Base-by-base conservation (phyloP, 768 basidiomycete species). In the Auricularia sp. region DNA sequence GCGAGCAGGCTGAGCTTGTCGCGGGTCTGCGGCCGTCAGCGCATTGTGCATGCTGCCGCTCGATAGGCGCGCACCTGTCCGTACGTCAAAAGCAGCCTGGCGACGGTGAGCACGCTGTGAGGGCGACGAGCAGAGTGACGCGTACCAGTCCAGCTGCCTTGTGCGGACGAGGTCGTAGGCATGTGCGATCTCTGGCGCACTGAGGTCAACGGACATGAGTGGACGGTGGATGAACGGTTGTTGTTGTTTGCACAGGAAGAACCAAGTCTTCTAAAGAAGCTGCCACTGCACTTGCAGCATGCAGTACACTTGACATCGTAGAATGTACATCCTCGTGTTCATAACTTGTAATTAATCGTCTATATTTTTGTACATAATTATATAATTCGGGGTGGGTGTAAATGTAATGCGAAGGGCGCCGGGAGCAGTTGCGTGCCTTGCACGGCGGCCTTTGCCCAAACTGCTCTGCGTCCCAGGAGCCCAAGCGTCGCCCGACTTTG, bases 1-100 rank as follows among this genome's bases (percentile, higher is more conserved):
- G 58, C 29, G 21, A 65, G 59, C 3, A 65, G 59, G 33, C 36
- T 18, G 18, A 65, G 59, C 34, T 58, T 65, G 59, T 65, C 64
- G 21, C 64, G 44, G 35, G 64, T 65, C 64, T 65, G 56, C 56
- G 24, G 29, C 13, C 6, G 16, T 51, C 47, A 51, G 47, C 47
- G 18, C 3, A 7, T 21, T 6, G 21, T 59, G 24, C 11, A 4
- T 59, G 56, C 56, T 1, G 14, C 29, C 11, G 14, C 14, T 21
- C 29, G 29, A 29, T 59, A 29, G n/a, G 54, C 56, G 29, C 21
- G 7, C 24, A 59, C 56, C 56, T 59, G 56, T 6, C 29, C 56
- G 24, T 59, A 59, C 21, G 56, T 59, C 56, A 59, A 35, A 7
- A 59, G 29, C 56, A 59, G 56, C 56, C 56, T 59, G 56, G 47